A percentile compares a stretch with the other conserved stretches of the same genome.
These are phyloP conservation scores for Rhodomyrtus tomentosa DNA, from an alignment of 345 rosid species.

Conservation along the genomic window DNA sequence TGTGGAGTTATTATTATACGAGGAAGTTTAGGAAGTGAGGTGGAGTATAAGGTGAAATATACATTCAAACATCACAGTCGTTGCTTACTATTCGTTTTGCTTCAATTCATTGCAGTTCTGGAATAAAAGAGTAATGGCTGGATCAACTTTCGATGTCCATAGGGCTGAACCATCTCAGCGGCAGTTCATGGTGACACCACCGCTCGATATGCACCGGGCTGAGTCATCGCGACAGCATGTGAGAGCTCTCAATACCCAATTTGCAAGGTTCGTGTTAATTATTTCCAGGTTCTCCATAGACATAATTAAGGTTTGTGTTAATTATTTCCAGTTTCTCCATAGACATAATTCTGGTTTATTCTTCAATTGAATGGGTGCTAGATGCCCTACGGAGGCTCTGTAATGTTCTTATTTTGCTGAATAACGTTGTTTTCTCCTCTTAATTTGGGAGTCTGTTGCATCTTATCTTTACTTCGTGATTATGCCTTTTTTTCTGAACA, in stretches of 20 bases:
- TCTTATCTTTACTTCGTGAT: neutral
- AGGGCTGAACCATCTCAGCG: conserved; percentile 45
- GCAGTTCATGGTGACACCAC: conserved; percentile 9
- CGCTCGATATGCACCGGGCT: conserved; percentile 48
- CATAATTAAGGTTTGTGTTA: neutral
- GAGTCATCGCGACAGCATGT: conserved; percentile 74
- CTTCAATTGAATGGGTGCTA: neutral
- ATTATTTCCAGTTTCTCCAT: neutral
- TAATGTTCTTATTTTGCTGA: neutral
- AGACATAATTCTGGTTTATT: neutral
- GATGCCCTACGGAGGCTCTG: neutral
- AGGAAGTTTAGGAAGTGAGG: neutral
- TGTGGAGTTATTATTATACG: neutral
- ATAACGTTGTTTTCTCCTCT: neutral
- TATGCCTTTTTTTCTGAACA: conserved; percentile 16
- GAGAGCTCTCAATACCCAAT: conserved; percentile 87
- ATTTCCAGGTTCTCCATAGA: neutral
- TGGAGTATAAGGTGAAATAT: neutral
- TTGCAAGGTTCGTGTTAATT: conserved; percentile 50
- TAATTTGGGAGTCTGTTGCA: neutral
- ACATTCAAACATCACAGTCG: neutral
- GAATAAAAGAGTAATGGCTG: conserved; percentile 55
- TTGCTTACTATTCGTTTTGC: neutral
- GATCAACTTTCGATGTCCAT: conserved; percentile 38
- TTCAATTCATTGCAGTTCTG: conserved; percentile 36